Percentiles rank a stretch among this genome's conserved stretches.
Evolutionary conservation across 2,329 filamentous ascomycete genomes (phyloP).

Genomic region (Verticillium isaacii): DNA sequence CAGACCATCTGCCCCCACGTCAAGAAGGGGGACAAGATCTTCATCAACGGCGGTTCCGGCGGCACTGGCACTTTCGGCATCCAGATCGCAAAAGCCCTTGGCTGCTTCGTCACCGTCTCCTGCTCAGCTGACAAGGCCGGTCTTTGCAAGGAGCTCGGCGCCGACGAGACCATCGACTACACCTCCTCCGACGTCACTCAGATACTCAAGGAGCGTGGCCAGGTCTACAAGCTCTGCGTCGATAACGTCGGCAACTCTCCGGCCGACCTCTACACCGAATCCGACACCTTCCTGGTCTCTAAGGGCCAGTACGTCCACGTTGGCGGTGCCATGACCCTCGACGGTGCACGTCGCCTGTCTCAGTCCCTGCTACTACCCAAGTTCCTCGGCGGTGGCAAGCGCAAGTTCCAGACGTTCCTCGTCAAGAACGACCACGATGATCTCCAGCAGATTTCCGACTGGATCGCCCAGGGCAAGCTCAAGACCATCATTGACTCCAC

Average conservation of each 20-base stretch:
- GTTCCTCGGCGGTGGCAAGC: conserved; percentile 34
- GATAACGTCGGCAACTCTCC: conserved; percentile 54
- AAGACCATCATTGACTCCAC: conserved; percentile 49
- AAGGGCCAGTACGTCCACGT: conserved; percentile 47
- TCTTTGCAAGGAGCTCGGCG: conserved; percentile 54
- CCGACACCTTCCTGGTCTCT: conserved; percentile 43
- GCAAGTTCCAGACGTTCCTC: conserved; percentile 34
- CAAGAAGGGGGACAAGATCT: conserved; percentile 49
- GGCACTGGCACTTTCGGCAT: conserved; percentile 58
- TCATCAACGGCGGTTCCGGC: conserved; percentile 63
- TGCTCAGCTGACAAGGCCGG: conserved; percentile 57
- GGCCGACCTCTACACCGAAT: conserved; percentile 45
- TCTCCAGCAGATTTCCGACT: conserved; percentile 44
- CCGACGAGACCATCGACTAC: conserved; percentile 63
- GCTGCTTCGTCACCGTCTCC: conserved; percentile 54
- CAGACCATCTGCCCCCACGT: conserved; percentile 42
- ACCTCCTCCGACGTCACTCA: conserved; percentile 42
- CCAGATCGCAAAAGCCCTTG: conserved; percentile 59
- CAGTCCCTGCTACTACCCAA: conserved; percentile 21
- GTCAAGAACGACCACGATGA: conserved; percentile 37
- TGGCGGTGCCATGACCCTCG: conserved; percentile 30
- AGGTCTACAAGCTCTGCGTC: conserved; percentile 46
- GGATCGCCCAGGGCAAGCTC: conserved; percentile 54
- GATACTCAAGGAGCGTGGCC: conserved; percentile 39
- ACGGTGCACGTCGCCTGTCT: conserved; percentile 17